Conservation (phyloP, 768 basidiomycete genomes). For the Auricularia sp. region DNA sequence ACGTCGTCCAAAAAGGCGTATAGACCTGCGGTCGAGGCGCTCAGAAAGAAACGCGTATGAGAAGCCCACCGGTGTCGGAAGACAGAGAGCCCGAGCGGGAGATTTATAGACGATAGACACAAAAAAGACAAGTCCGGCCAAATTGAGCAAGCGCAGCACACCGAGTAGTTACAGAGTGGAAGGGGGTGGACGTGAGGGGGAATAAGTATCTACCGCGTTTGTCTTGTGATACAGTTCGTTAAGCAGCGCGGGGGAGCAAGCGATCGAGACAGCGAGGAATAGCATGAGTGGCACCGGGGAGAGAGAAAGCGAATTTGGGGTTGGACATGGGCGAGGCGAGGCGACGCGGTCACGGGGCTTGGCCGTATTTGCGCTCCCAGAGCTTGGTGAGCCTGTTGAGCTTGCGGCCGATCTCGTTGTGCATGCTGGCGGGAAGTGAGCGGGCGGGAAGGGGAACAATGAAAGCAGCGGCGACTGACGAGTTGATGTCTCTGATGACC, state of each 20-base stretch:
- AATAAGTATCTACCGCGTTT: not conserved
- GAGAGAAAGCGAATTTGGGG: not conserved
- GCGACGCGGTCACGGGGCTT: not conserved
- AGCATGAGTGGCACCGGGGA: not conserved
- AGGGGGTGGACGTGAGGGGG: not conserved
- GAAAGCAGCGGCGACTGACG: not conserved
- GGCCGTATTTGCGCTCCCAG: not conserved
- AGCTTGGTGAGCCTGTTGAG: not conserved
- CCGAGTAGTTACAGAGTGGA: not conserved
- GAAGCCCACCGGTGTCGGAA: too few relatives aligned
- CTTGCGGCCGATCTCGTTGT: not conserved
- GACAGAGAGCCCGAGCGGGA: too few relatives aligned
- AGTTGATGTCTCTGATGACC: conserved; percentile 2
- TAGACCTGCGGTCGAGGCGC: too few relatives aligned
- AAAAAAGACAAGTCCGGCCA: too few relatives aligned
- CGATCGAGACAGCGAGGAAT: not conserved
- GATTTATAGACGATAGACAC: too few relatives aligned
- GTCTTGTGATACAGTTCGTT: not conserved
- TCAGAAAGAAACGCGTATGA: too few relatives aligned
- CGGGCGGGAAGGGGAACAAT: not conserved
- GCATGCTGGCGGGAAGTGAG: not conserved
- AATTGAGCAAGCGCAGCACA: too few relatives aligned
- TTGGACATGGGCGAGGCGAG: not conserved
- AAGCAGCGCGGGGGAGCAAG: not conserved
- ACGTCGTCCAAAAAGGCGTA: too few relatives aligned